A percentile compares a stretch with the other conserved stretches of the same genome.
These are phyloP conservation scores for Hypsizygus marmoreus DNA, from an alignment of 768 basidiomycete genomes.

Conservation along the genomic window DNA sequence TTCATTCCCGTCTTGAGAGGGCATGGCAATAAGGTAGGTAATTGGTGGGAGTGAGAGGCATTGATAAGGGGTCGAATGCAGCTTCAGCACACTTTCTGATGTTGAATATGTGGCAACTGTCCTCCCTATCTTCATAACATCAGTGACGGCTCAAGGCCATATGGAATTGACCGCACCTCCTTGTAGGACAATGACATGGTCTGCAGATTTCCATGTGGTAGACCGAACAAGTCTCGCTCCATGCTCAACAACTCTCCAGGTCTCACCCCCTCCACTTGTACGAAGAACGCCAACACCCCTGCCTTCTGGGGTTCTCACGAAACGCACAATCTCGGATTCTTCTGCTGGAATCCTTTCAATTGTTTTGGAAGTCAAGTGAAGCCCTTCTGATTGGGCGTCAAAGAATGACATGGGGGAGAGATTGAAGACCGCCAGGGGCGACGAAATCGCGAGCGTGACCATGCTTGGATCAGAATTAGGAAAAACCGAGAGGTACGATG, in stretches of 20 bases:
- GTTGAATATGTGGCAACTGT: conserved; percentile 62
- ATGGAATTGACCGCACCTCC: conserved; percentile 45
- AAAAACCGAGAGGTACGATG: conserved; percentile 54
- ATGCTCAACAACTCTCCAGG: conserved; percentile 55
- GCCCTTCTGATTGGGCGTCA: conserved; percentile 54
- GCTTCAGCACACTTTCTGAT: conserved; percentile 45
- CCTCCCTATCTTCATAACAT: conserved; percentile 39
- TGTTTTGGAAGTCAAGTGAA: conserved; percentile 45
- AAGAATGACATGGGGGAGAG: conserved; percentile 65
- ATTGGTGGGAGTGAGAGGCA: conserved; percentile 50
- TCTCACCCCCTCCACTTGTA: conserved; percentile 56
- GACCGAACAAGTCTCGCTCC: conserved; percentile 51
- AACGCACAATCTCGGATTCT: conserved; percentile 54
- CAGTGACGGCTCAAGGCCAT: conserved; percentile 5
- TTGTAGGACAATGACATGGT: conserved; percentile 71
- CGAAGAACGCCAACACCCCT: conserved; percentile 71
- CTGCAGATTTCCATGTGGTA: conserved; percentile 55
- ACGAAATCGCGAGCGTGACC: conserved; percentile 63
- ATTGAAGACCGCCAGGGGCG: conserved; percentile 64
- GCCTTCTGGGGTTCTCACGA: conserved; percentile 81
- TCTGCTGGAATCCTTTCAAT: conserved; percentile 44
- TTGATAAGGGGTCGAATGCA: conserved; percentile 52
- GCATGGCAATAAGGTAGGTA: conserved; percentile 66
- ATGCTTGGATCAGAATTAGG: conserved; percentile 43
- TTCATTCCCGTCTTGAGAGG: conserved; percentile 51